Evolutionary conservation across 2,329 filamentous ascomycete species (phyloP).

Genomic region (Neurospora sp.): DNA sequence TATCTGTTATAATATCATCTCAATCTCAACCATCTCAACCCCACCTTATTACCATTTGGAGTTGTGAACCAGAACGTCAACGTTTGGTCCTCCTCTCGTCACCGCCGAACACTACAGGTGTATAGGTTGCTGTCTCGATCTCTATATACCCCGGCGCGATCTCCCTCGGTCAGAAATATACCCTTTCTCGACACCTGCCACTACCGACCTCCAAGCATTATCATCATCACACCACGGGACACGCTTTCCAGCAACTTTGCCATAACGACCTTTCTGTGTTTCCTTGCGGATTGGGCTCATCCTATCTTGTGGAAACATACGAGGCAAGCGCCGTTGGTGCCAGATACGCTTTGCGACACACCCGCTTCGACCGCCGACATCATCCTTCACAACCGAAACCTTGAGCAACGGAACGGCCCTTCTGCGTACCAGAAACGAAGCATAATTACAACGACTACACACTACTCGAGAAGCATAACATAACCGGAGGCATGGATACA

Average conservation of each 20-base stretch:
- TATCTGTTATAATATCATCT: neutral
- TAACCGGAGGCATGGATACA: conserved; percentile 42
- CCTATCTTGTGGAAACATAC: neutral
- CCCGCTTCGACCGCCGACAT: conserved; percentile 2
- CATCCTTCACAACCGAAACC: neutral
- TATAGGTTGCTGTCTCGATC: neutral
- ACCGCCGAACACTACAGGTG: neutral
- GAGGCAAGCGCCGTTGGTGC: neutral
- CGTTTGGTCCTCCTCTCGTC: neutral
- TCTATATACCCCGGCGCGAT: neutral
- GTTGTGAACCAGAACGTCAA: neutral
- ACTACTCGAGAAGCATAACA: neutral
- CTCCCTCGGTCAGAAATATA: neutral
- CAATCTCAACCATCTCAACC: neutral
- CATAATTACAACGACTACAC: neutral
- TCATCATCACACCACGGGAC: neutral
- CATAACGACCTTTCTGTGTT: neutral
- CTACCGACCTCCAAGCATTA: neutral
- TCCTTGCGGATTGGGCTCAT: neutral
- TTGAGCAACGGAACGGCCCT: neutral
- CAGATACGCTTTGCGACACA: neutral
- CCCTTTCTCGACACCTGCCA: neutral
- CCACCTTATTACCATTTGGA: neutral
- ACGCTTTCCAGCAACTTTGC: neutral
- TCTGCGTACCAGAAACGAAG: neutral